Base-by-base conservation (phyloP, 768 basidiomycete species). In the Kockovaella imperatae region DNA sequence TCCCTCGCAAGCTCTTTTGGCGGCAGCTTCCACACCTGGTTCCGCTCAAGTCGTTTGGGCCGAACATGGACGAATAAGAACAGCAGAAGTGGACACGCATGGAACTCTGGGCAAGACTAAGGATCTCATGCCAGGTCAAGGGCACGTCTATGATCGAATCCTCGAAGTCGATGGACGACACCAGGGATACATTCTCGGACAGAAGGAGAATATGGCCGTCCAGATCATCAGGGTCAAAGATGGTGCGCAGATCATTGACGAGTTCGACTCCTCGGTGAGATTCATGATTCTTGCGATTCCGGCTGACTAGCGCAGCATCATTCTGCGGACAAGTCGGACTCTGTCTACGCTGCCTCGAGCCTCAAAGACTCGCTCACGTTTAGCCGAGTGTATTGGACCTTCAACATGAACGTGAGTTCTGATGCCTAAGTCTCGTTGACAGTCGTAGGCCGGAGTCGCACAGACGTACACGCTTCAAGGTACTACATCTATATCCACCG, bases 321-420 rank as follows among this genome's bases (percentile, higher is more conserved):
- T 42, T 48, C 78, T 2, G 56, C 71, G 0, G 70, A 73, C 5
- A 69, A 76, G 13, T 64, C 79, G 0, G 71, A 74, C 15, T 78
- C 82, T 0, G 63, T 79, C 1, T 89, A 79, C 59, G 69, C 78
- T 4, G 83, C 84, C 23, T 78, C 4, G 35, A n/a, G 78, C 3
- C 77, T 79, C 55, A 71, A 70, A 18, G 64, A 75, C 11, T 80
- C 66, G 72, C 74, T 79, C 0, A 79, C 80, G 54, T 69, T 88
- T 35, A 76, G 77, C 8, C 78, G 84, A 15, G 71, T 84, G 0
- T 82, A 77, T 60, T 87, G 84, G 84, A 81, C 82, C 1, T 75
- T 79, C 53, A 52, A 55, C 4, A 59, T 77, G 24, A 68, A 74
- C 35, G 86, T 85, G 63, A 54, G 78, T 73, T 24, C 32, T 35